Evolutionary conservation across 352 stramenopile species (phyloP), one percentile per base, ranked within the genome.

Genomic region (Blastocystis sp.): DNA sequence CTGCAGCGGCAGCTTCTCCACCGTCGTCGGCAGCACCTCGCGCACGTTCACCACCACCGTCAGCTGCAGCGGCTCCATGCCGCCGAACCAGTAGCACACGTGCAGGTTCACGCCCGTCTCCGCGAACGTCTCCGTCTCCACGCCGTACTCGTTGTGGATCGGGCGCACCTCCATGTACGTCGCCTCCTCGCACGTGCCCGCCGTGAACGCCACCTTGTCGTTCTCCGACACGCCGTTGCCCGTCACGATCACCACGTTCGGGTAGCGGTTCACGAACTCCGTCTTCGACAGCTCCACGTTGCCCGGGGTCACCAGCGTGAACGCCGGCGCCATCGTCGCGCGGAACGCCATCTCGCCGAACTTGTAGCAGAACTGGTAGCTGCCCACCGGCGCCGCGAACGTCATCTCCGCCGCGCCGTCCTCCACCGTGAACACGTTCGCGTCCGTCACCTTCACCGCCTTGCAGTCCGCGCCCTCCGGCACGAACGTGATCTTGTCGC

Each of bases 211-310:
- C 9, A 84, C 69, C 56, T 34, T 48, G 48, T 84, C 74, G 38
- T 84, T 84, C 74, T 84, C 53, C 34, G 74, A 84, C 74, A 84
- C 74, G 19, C 74, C 74, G 45, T 84, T 69, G n/a, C 74, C 74
- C 23, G 56, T 84, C 53, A 84, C 74, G 1, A 45, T 34, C 17
- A 84, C n/a, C n/a, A 59, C 66, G 53, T 84, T 84, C 74, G 53
- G 74, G 60, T 84, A 67, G 53, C 52, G 17, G 61, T 84, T 84
- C 52, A 84, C 66, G n/a, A 84, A 84, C 74, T 84, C 56, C 9
- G 56, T 67, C 34, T 4, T 84, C n/a, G 52, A 69, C 52, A 84
- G 10, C 74, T 23, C 56, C 52, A 84, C 53, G 40, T 61, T 17
- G 60, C 74, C 74, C 17, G 74, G 21, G 19, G 53, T 19, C 56